Evolutionary conservation across 495 filamentous ascomycete species (phyloP).

Genomic region (Echria macrotheca): DNA sequence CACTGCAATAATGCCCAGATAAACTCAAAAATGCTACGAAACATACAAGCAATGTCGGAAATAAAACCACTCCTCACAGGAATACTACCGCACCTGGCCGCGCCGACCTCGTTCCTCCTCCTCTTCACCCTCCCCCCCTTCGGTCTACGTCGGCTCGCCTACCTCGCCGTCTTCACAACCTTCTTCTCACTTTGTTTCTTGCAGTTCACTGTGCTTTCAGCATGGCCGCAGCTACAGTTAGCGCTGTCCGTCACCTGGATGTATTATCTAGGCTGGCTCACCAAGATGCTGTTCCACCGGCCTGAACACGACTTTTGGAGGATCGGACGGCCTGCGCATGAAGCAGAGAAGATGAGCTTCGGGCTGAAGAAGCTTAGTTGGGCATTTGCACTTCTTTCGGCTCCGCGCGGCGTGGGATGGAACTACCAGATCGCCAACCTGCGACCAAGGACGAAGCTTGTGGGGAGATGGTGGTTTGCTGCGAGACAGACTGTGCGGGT

Average conservation of each 20-base stretch:
- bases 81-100: conserved; percentile 1
- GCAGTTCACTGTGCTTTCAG: background rate
- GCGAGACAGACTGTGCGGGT: background rate
- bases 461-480: background rate
- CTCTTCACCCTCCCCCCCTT: conserved; percentile 6
- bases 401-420: conserved; percentile 5
- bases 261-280: conserved; percentile 5
- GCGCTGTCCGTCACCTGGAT: conserved; percentile 1
- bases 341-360: background rate
- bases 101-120: conserved; percentile 1
- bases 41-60: background rate
- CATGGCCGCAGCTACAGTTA: background rate
- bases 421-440: background rate
- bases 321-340: background rate
- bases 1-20: too few relatives aligned
- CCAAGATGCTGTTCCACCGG: conserved; percentile 2
- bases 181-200: background rate
- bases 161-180: background rate
- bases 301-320: conserved; percentile 9
- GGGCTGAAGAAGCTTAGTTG: background rate
- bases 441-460: background rate
- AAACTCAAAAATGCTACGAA: too few relatives aligned
- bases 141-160: background rate
- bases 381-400: conserved; percentile 1
- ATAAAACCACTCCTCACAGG: background rate